Evolutionary conservation across 73 alveolate genomes (phyloP), one percentile per base, ranked within the genome.

Genomic region (Paramecium biaurelia): DNA sequence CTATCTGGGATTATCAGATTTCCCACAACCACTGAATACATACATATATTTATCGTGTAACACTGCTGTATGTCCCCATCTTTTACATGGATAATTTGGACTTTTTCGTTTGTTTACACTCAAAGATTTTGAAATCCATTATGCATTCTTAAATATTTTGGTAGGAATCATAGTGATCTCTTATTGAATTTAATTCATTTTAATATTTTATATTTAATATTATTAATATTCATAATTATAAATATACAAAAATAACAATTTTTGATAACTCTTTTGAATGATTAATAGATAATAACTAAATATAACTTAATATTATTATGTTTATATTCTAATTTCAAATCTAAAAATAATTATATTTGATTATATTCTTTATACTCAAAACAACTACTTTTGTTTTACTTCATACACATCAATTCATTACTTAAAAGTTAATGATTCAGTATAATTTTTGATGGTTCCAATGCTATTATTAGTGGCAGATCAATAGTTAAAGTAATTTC

Each of bases 11-110:
- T 67, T 82, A 26, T 89, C 74, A 20, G 85, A 89, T 70, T 70
- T 68, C 11, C 94, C 94, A 70, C 94, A 89, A 14, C 94, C 94
- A 70, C 92, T 63, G 59, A 70, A 89, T 28, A 89, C 90, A 89
- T 89, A 89, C 63, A 89, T 45, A 72, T 70, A 89, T 63, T 89
- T 89, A 45, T 89, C 94, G 35, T 89, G 87, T 14, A 89, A 59
- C 24, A 89, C 94, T 5, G 94, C 85, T 20, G 94, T 89, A 21
- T 89, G 94, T 21, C 94, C 94, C 94, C 94, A 89, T 20, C 94
- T 34, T 70, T 53, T 68, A 26, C 92, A 70, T 32, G 94, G 94
- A 89, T 89, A 89, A 21, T 70, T 57, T 28, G 92, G 79, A 45
- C 92, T 82, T 53, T 89, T 89, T 47, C 74, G 42, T 49, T 89